A percentile compares a stretch with the other conserved stretches of the same genome.
Conservation (phyloP, 176 grass and related monocot species). For the Eleusine coracana region DNA sequence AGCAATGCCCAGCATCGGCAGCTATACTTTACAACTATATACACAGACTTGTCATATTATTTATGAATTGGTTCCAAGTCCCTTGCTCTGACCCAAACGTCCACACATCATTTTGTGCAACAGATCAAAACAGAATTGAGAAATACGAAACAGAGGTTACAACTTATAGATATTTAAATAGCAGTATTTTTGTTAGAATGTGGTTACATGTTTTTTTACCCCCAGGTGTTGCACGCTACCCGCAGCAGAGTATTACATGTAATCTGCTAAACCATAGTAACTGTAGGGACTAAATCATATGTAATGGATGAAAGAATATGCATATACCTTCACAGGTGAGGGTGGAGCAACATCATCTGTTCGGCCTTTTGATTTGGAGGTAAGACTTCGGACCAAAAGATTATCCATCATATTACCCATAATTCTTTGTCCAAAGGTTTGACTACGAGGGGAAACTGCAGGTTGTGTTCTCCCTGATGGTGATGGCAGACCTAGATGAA, state of each 20-base stretch:
- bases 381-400: constrained; percentile 84
- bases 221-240: background rate
- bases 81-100: background rate
- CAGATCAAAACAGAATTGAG: background rate
- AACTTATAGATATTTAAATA: background rate
- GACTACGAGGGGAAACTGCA: constrained; percentile 54
- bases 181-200: background rate
- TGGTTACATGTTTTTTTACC: constrained; percentile 13
- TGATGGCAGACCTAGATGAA: constrained; percentile 69
- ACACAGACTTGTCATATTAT: constrained; percentile 13
- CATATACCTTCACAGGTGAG: constrained; percentile 70
- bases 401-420: constrained; percentile 97
- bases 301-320: constrained; percentile 28
- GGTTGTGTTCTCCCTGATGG: constrained; percentile 72
- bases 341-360: constrained; percentile 56
- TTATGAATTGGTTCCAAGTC: background rate
- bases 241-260: background rate
- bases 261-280: constrained; percentile 32
- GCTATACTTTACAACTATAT: constrained; percentile 10
- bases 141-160: background rate
- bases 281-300: constrained; percentile 18
- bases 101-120: background rate
- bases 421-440: constrained; percentile 95
- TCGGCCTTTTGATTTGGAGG: constrained; percentile 76
- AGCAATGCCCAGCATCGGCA: constrained; percentile 6